These are phyloP conservation scores for Suillus americanus DNA, from an alignment of 768 basidiomycete genomes.

Conservation along the genomic window DNA sequence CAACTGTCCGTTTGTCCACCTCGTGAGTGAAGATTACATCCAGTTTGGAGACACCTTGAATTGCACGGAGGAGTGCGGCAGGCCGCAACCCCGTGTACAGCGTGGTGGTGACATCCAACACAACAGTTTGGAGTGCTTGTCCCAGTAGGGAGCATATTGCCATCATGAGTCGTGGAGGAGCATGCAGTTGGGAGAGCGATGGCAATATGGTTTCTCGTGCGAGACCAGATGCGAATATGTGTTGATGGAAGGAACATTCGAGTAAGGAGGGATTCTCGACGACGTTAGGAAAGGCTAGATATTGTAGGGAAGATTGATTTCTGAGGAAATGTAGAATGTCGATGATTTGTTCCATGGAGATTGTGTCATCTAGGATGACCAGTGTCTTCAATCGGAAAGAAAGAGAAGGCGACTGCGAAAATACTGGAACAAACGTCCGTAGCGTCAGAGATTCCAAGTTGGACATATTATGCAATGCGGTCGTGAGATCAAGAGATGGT, in stretches of 20 bases:
- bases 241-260: neutral
- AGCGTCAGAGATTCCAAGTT: conserved; percentile 28
- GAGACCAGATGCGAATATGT: conserved; percentile 1
- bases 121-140: conserved; percentile 20
- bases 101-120: conserved; percentile 25
- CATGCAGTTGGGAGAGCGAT: conserved; percentile 25
- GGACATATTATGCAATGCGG: conserved; percentile 29
- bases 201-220: conserved; percentile 18
- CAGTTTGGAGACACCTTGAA: conserved; percentile 29
- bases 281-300: conserved; percentile 27
- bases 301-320: conserved; percentile 26
- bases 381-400: conserved; percentile 23
- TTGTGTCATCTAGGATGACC: conserved; percentile 26
- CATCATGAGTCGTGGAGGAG: conserved; percentile 24
- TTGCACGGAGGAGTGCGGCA: conserved; percentile 23
- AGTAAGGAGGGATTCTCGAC: conserved; percentile 12
- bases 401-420: conserved; percentile 19
- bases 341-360: conserved; percentile 22
- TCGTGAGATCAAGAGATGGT: conserved; percentile 20
- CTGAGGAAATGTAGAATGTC: conserved; percentile 24
- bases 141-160: conserved; percentile 19
- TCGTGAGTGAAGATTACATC: conserved; percentile 29
- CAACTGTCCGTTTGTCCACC: conserved; percentile 33
- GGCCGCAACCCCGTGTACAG: conserved; percentile 31
- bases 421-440: conserved; percentile 23